Evolutionary conservation across 2,329 filamentous ascomycete genomes (phyloP).

Genomic region (Passalora sequoiae): DNA sequence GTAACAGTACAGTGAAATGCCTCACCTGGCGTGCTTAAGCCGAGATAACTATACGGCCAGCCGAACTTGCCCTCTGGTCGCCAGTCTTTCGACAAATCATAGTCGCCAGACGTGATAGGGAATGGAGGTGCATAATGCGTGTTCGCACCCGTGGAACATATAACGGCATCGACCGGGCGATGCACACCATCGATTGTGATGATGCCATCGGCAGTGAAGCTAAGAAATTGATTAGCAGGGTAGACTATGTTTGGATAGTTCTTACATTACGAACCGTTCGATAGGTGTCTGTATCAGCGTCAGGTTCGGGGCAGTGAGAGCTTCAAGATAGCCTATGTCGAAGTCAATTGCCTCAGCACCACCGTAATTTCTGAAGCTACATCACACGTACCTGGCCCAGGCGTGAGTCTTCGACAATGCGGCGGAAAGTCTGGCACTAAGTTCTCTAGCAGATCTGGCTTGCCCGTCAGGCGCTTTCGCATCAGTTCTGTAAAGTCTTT

Average conservation of each 20-base stretch:
- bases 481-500: constrained; percentile 38
- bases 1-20: not conserved
- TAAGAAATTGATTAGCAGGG: constrained; percentile 5
- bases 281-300: constrained; percentile 41
- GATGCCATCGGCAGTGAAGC: constrained; percentile 38
- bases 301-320: constrained; percentile 45
- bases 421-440: constrained; percentile 42
- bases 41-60: constrained; percentile 29
- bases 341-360: too few species aligned
- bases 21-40: constrained; percentile 20
- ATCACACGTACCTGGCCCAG: constrained; percentile 21
- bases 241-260: not conserved
- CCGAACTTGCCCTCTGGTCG: constrained; percentile 34
- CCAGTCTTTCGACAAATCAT: constrained; percentile 28
- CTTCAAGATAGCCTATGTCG: constrained; percentile 48
- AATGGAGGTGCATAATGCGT: constrained; percentile 33
- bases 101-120: constrained; percentile 25
- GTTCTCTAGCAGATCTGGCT: constrained; percentile 38
- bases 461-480: constrained; percentile 33
- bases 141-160: constrained; percentile 43
- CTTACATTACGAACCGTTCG: constrained; percentile 15
- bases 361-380: too few species aligned
- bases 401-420: constrained; percentile 45
- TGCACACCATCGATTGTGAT: constrained; percentile 38
- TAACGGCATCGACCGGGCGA: constrained; percentile 38